phyloP scores from a whole-genome alignment of 331 rosid genomes.

The Acacia pycnantha region DNA sequence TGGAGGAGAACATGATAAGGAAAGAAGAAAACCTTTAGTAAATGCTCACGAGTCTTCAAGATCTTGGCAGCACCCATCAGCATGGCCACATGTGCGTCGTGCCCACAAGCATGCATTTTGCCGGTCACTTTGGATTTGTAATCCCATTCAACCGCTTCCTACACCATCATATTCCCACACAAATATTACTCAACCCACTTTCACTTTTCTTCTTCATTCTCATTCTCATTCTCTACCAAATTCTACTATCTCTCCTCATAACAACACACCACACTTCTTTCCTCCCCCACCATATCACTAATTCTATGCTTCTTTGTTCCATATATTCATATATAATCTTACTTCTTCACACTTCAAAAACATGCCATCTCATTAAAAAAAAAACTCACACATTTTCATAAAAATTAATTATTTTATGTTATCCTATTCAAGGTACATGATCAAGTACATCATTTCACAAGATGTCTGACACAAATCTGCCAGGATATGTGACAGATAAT shows the following conservation, averaged over 20 bases:
- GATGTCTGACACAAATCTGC: neutral
- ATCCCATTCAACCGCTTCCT: constrained; percentile 84
- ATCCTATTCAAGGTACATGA: neutral
- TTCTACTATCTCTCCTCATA: neutral
- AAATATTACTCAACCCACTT: no score
- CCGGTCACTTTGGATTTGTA: constrained; percentile 85
- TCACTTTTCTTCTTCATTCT: neutral
- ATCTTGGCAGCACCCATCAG: constrained; percentile 92
- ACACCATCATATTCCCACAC: constrained; percentile 20
- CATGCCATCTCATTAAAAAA: neutral
- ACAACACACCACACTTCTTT: neutral
- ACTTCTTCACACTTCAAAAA: no score
- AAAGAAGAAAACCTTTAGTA: constrained; percentile 61
- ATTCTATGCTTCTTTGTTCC: neutral
- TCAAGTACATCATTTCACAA: neutral
- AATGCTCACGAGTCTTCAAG: constrained; percentile 79
- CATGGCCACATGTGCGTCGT: constrained; percentile 98
- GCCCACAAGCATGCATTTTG: constrained; percentile 99
- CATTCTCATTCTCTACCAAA: neutral
- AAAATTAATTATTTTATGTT: neutral
- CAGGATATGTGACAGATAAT: neutral
- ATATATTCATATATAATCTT: neutral
- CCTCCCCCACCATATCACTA: neutral
- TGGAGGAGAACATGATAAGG: no score
- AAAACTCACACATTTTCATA: neutral